Conservation (phyloP, 176 grass and related monocot species). For the Avena sativa region DNA sequence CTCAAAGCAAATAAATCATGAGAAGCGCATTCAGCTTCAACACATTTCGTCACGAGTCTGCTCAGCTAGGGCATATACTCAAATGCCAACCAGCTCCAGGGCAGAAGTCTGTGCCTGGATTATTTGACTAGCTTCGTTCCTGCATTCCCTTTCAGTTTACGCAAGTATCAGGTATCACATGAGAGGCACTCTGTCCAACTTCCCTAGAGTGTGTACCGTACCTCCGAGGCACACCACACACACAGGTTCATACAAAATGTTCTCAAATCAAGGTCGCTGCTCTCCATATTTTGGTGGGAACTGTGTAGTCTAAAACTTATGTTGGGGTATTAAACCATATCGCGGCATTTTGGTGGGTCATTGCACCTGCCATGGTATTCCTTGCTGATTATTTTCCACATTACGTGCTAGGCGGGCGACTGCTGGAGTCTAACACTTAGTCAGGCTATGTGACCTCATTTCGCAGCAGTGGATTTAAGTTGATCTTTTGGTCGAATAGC, state of each 20-base stretch:
- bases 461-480: not conserved
- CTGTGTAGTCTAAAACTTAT: not conserved
- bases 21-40: not conserved
- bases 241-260: too few relatives aligned
- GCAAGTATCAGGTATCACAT: too few relatives aligned
- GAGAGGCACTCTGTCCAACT: too few relatives aligned
- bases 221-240: too few relatives aligned
- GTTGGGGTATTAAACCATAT: not conserved
- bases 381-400: not conserved
- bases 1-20: not conserved
- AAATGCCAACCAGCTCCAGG: not conserved
- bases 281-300: not conserved
- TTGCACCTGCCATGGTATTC: not conserved
- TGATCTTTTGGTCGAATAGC: constrained; percentile 8
- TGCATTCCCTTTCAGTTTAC: not conserved
- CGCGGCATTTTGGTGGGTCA: not conserved
- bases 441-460: not conserved
- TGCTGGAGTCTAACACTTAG: not conserved
- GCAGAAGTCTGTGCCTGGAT: not conserved
- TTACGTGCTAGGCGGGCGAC: too few relatives aligned
- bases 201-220: too few relatives aligned
- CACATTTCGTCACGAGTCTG: not conserved
- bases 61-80: not conserved
- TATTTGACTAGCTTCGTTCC: not conserved
- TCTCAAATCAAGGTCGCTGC: too few relatives aligned